Base-by-base conservation (phyloP, 352 stramenopile species). In the Globisporangium paddicum region DNA sequence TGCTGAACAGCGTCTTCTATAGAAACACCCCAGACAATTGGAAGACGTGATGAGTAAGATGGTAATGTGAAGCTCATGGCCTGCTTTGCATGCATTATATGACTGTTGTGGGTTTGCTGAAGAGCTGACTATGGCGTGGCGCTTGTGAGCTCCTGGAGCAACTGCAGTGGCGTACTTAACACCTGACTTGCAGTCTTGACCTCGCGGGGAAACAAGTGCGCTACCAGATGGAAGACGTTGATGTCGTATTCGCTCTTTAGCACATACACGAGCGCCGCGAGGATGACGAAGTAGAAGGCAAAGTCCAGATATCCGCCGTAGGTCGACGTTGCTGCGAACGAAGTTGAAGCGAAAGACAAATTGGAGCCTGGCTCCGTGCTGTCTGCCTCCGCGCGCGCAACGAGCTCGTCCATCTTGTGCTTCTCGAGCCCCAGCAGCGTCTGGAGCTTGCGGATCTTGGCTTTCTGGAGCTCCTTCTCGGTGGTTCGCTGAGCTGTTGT, bases 1-100 rank as follows among this genome's bases (percentile, higher is more conserved):
- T 16, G 84, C 84, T 8, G 84, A 94, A 64, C 78, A 90, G 61
- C 79, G 84, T n/a, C 66, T 93, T 51, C 66, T 93, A 44, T 89
- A 85, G 21, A 48, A n/a, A n/a, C n/a, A n/a, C n/a, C n/a, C n/a
- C n/a, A n/a, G n/a, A n/a, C n/a, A n/a, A n/a, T n/a, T n/a, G n/a
- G 28, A 51, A 25, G 10, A 30, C 42, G 9, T 32, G 44, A 32
- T 16, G 9, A 48, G 10, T 18, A 21, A 10, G 23, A 49, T 28
- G 10, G 44, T 32, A 19, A 49, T 19, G 13, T n/a, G 11, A 34
- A 35, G 8, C 5, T 7, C 16, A 62, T 25, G 23, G 21, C 23
- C n/a, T n/a, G 55, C 30, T 30, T 34, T 21, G 32, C 26, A 32
- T 19, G 34, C 25, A 41, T n/a, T n/a, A n/a, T n/a, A n/a, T n/a